Evolutionary conservation across 2,329 filamentous ascomycete species (phyloP), one percentile per base, ranked within the genome.

Genomic region (Cyanodermella asteris): DNA sequence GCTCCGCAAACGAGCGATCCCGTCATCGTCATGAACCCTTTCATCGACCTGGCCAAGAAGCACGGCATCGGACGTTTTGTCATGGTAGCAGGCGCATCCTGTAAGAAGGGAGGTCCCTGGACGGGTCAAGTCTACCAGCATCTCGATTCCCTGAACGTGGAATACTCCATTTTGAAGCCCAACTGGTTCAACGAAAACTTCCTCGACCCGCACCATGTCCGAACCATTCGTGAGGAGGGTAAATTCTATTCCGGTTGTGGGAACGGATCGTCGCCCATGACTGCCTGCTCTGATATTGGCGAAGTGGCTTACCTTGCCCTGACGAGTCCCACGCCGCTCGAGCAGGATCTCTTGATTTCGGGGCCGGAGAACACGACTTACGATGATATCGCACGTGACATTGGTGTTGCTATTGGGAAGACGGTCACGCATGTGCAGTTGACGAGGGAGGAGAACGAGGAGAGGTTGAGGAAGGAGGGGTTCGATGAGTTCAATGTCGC

Each of bases 161-260:
- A 52, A 25, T 60, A 49, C 43, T 44, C 45, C 5, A 45, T 55
- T 6, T 29, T 61, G 33, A 36, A 53, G 28, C 52, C 56, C 4
- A 53, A 48, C 10, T 62, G 55, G 53, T 13, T 5, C 4, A 9
- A 23, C 22, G n/a, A 9, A 6, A 15, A 5, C 12, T 13, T 11
- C 11, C 22, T n/a, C n/a, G 11, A 13, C 11, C 13, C 11, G 22
- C 22, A 15, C 13, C n/a, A 23, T 11, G 4, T 11, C 15, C 11
- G 15, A 11, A 13, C 12, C 12, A 5, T 13, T 11, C n/a, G 6
- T 4, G 11, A 13, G 11, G 22, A 13, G 11, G 5, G 22, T 11
- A n/a, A 10, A 10, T 4, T 13, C 22, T 10, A 4, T 13, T 13
- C 15, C 11, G 10, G 11, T 4, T 9, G 10, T 4, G 22, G 15